Percentiles rank a stretch among this genome's conserved stretches.
Evolutionary conservation across 352 stramenopile genomes (phyloP).

Genomic region (Blastocystis sp.): DNA sequence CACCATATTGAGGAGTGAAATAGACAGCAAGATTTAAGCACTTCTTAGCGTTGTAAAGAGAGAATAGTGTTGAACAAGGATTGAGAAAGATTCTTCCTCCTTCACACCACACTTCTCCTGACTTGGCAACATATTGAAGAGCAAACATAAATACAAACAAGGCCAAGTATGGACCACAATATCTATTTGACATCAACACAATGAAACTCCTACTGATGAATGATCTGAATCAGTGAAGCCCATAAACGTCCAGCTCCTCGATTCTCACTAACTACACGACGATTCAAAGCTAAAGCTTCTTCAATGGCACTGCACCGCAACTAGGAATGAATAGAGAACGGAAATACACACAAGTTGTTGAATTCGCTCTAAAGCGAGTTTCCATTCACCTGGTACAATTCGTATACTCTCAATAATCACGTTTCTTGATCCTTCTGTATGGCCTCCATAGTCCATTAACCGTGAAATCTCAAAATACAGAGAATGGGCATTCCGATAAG

Average conservation of each 20-base stretch:
- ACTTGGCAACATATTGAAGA: not conserved
- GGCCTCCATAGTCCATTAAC: not conserved
- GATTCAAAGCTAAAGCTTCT: conserved; percentile 1
- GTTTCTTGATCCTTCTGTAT: too few species aligned
- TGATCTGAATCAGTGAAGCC: conserved; percentile 32
- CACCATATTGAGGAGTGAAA: conserved; percentile 82
- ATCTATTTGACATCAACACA: not conserved
- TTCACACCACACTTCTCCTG: conserved; percentile 4
- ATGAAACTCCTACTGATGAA: not conserved
- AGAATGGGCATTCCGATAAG: not conserved
- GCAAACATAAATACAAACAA: not conserved
- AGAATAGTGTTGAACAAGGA: conserved; percentile 2
- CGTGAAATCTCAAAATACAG: not conserved
- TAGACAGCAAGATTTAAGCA: conserved; percentile 77
- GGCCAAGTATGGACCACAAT: not conserved
- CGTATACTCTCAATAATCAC: not conserved
- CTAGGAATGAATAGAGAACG: not conserved
- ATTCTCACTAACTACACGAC: not conserved
- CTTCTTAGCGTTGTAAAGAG: conserved; percentile 64
- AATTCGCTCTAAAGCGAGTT: not conserved
- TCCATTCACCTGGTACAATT: not conserved
- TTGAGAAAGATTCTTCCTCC: not conserved
- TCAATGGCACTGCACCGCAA: not conserved
- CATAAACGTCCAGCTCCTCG: conserved; percentile 3
- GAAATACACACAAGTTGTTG: not conserved